These are phyloP conservation scores for Neonectria hederae DNA, from an alignment of 2,329 filamentous ascomycete genomes.

Conservation along the genomic window DNA sequence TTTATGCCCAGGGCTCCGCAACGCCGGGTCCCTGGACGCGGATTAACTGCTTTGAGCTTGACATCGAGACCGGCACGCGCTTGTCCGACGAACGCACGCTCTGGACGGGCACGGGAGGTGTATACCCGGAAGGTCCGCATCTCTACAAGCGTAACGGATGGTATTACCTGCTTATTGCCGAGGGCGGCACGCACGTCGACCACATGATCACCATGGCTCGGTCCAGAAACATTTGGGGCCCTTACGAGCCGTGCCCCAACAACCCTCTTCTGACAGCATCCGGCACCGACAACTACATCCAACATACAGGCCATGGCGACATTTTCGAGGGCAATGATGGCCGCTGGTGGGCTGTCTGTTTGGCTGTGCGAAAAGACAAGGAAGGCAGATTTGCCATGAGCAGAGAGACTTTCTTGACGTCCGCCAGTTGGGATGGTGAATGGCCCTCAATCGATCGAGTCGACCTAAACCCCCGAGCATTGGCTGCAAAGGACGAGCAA, in stretches of 20 bases:
- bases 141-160: slow-evolving; percentile 6
- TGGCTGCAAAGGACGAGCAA: no score
- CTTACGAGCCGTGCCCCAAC: slow-evolving; percentile 3
- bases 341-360: slow-evolving; percentile 6
- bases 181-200: slow-evolving; percentile 1
- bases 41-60: slow-evolving; percentile 6
- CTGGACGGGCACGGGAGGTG: neutral
- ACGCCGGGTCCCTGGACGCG: no score
- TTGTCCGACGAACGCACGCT: neutral
- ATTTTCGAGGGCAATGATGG: slow-evolving; percentile 1
- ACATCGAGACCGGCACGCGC: neutral
- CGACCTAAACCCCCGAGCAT: no score
- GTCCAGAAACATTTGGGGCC: slow-evolving; percentile 3
- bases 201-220: slow-evolving; percentile 11
- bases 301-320: slow-evolving; percentile 4
- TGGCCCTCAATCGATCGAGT: no score
- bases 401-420: slow-evolving; percentile 4
- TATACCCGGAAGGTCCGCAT: slow-evolving; percentile 1
- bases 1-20: no score
- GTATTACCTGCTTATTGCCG: neutral
- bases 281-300: slow-evolving; percentile 7
- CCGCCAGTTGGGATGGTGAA: slow-evolving; percentile 2
- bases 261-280: slow-evolving; percentile 1
- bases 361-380: slow-evolving; percentile 11
- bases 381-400: neutral